A percentile compares a stretch with the other conserved stretches of the same genome.
Evolutionary conservation across 352 stramenopile species (phyloP).

Genomic region (Plasmopara muralis): DNA sequence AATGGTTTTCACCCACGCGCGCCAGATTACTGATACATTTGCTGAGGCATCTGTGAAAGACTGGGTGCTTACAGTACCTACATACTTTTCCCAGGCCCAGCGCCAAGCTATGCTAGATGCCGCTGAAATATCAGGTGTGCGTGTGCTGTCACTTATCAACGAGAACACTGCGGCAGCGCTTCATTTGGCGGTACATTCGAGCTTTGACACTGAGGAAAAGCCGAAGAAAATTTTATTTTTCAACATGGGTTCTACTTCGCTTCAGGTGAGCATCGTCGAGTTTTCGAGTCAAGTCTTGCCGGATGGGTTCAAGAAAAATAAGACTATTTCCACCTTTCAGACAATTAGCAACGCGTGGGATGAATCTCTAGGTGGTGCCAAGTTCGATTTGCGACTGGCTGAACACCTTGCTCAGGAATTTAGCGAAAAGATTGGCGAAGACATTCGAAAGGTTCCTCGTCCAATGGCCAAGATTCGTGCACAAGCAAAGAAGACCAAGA

Average conservation of each 20-base stretch:
- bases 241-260: slow-evolving; percentile 93
- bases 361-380: slow-evolving; percentile 83
- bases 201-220: slow-evolving; percentile 52
- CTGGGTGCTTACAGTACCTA: slow-evolving; percentile 94
- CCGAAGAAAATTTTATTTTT: slow-evolving; percentile 95
- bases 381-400: slow-evolving; percentile 90
- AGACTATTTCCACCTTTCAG: slow-evolving; percentile 87
- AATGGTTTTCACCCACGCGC: slow-evolving; percentile 93
- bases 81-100: slow-evolving; percentile 94
- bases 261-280: slow-evolving; percentile 86
- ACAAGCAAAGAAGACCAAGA: slow-evolving; percentile 96
- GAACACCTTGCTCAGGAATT: slow-evolving; percentile 93
- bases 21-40: slow-evolving; percentile 72
- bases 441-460: slow-evolving; percentile 85
- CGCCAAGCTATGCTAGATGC: slow-evolving; percentile 92
- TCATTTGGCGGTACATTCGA: slow-evolving; percentile 93
- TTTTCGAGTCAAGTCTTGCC: slow-evolving; percentile 83
- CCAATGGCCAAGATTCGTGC: slow-evolving; percentile 94
- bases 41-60: slow-evolving; percentile 80
- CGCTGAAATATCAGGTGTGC: slow-evolving; percentile 91
- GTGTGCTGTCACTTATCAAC: slow-evolving; percentile 95
- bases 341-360: slow-evolving; percentile 94
- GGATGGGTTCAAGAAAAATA: slow-evolving; percentile 89
- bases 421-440: slow-evolving; percentile 86
- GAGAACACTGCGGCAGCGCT: slow-evolving; percentile 97